Evolutionary conservation across 1,284 basidiomycete species (phyloP).

Genomic region (Trichosporon coremiiforme): DNA sequence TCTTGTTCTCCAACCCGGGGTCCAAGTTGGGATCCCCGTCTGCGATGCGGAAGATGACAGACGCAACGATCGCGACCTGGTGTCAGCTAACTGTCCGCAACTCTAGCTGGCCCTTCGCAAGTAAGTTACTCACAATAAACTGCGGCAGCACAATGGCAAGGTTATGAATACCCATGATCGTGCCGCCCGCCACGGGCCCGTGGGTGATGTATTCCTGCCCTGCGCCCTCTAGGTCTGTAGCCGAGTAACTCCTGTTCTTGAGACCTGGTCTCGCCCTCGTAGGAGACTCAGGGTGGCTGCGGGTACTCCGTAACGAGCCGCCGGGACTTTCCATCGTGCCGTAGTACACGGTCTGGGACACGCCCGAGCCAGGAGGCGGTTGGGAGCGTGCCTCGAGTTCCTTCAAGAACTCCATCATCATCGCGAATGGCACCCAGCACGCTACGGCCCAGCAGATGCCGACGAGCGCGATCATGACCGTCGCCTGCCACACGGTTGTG

Average conservation of each 20-base stretch:
- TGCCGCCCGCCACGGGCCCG: conserved; percentile 79
- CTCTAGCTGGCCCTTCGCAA: background rate
- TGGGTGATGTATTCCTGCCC: conserved; percentile 59
- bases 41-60: conserved; percentile 79
- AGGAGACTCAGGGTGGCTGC: conserved; percentile 12
- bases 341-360: background rate
- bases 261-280: conserved; percentile 19
- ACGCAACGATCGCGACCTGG: conserved; percentile 84
- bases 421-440: conserved; percentile 72
- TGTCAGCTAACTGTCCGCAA: background rate
- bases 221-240: conserved; percentile 58
- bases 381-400: conserved; percentile 61
- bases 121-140: conserved; percentile 68
- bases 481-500: conserved; percentile 73
- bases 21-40: conserved; percentile 59
- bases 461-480: conserved; percentile 74
- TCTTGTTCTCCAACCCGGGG: conserved; percentile 69
- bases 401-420: conserved; percentile 92
- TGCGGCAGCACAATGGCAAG: conserved; percentile 90
- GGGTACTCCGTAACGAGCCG: background rate
- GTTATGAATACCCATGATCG: conserved; percentile 93
- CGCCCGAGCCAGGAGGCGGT: background rate
- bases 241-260: conserved; percentile 61
- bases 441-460: conserved; percentile 94
- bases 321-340: conserved; percentile 1